phyloP scores from a whole-genome alignment of 805 yeast species.

The Wickerhamiella sorbophila region DNA sequence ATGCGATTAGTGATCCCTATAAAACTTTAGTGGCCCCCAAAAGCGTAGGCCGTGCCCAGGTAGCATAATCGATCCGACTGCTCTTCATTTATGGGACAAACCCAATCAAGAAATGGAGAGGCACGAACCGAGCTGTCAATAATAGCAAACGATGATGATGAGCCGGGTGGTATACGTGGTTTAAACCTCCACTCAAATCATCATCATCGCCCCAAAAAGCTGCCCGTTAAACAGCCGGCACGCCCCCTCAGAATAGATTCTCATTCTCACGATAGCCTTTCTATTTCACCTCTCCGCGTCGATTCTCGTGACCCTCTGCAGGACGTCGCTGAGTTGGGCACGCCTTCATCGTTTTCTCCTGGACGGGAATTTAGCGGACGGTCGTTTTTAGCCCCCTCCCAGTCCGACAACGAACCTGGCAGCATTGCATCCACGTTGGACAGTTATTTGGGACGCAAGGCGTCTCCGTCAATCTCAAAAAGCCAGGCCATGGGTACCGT shows the following conservation, averaged over 20 bases:
- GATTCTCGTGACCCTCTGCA: too few species aligned
- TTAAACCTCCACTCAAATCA: slow-evolving; percentile 2
- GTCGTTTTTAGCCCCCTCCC: too few species aligned
- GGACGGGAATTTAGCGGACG: too few species aligned
- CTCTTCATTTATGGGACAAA: slow-evolving; percentile 9
- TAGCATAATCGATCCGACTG: neutral
- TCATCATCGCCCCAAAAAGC: neutral
- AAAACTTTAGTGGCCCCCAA: neutral
- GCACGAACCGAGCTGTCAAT: slow-evolving; percentile 9
- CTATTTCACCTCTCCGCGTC: too few species aligned
- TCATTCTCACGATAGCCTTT: too few species aligned
- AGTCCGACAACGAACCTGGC: neutral
- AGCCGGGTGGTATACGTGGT: slow-evolving; percentile 20
- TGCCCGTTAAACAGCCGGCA: too few species aligned
- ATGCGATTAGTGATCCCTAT: neutral
- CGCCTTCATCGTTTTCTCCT: too few species aligned
- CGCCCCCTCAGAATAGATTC: too few species aligned
- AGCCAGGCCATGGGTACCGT: neutral
- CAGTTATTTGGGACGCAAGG: neutral
- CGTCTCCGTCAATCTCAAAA: neutral
- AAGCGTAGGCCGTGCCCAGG: neutral
- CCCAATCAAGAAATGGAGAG: slow-evolving; percentile 12
- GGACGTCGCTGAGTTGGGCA: too few species aligned
- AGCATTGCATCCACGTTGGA: neutral
- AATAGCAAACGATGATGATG: slow-evolving; percentile 18